Conservation (phyloP, 2,329 filamentous ascomycete species). For the Beauveria rudraprayagi region DNA sequence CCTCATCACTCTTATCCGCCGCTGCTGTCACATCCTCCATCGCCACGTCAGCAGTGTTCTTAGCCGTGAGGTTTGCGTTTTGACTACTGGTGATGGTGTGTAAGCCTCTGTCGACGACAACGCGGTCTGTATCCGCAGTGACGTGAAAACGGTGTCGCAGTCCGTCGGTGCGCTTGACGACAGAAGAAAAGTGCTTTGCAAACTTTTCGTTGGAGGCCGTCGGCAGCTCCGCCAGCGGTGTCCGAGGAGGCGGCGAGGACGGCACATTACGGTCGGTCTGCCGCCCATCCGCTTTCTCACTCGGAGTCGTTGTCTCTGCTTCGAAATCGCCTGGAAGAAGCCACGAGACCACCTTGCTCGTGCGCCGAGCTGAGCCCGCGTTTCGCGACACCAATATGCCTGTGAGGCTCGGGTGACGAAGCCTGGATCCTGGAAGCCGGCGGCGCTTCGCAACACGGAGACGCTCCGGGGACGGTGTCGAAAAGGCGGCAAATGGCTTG, state of each 20-base stretch:
- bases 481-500: constrained; percentile 45
- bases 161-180: constrained; percentile 28
- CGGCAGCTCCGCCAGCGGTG: constrained; percentile 26
- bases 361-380: constrained; percentile 21
- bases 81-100: not conserved
- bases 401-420: constrained; percentile 25
- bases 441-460: constrained; percentile 14
- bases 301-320: constrained; percentile 9
- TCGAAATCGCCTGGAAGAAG: constrained; percentile 21
- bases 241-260: constrained; percentile 37
- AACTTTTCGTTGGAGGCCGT: constrained; percentile 32
- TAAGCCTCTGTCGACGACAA: constrained; percentile 9
- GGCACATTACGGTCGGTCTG: constrained; percentile 12
- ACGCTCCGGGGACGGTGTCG: constrained; percentile 40
- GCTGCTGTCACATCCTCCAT: not conserved
- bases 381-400: constrained; percentile 28
- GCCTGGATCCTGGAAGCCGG: constrained; percentile 16
- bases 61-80: not conserved
- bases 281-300: not conserved
- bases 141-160: constrained; percentile 23
- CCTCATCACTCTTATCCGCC: not conserved
- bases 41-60: not conserved
- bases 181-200: constrained; percentile 38
- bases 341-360: constrained; percentile 30
- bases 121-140: constrained; percentile 19